Evolutionary conservation across 23 red algal species (phyloP).

Genomic region (Pyropia haitanensis): DNA sequence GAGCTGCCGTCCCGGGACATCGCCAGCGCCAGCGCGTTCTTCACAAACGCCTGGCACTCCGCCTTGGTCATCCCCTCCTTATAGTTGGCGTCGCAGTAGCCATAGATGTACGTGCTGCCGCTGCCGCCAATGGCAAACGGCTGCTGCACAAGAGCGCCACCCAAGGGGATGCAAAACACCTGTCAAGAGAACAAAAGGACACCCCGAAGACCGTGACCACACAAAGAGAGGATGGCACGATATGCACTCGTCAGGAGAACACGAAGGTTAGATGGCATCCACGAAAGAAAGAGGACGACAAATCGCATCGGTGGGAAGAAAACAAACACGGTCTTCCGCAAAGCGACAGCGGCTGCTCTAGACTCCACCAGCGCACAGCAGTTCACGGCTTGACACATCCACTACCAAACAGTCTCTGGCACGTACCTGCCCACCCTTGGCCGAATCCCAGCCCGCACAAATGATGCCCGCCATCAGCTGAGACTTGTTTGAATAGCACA

Average conservation of each 20-base stretch:
- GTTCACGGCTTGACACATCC: too few relatives aligned
- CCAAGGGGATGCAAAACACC: constrained; percentile 93
- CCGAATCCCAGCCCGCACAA: constrained; percentile 73
- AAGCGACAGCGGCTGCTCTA: too few relatives aligned
- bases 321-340: too few relatives aligned
- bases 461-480: constrained; percentile 94
- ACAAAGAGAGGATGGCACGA: neutral
- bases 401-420: neutral
- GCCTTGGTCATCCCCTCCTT: constrained; percentile 77
- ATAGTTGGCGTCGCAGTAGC: constrained; percentile 85
- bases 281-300: too few relatives aligned
- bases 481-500: constrained; percentile 92
- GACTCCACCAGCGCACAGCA: too few relatives aligned
- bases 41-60: constrained; percentile 67
- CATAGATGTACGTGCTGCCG: constrained; percentile 95
- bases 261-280: too few relatives aligned
- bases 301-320: too few relatives aligned
- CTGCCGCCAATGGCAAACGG: constrained; percentile 93
- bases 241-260: too few relatives aligned
- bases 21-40: constrained; percentile 74
- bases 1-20: constrained; percentile 94
- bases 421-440: constrained; percentile 63
- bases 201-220: neutral
- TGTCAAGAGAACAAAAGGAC: constrained; percentile 13
- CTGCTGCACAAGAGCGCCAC: constrained; percentile 76